phyloP scores from a whole-genome alignment of 257 asterid species.

The Plantago elongata region DNA sequence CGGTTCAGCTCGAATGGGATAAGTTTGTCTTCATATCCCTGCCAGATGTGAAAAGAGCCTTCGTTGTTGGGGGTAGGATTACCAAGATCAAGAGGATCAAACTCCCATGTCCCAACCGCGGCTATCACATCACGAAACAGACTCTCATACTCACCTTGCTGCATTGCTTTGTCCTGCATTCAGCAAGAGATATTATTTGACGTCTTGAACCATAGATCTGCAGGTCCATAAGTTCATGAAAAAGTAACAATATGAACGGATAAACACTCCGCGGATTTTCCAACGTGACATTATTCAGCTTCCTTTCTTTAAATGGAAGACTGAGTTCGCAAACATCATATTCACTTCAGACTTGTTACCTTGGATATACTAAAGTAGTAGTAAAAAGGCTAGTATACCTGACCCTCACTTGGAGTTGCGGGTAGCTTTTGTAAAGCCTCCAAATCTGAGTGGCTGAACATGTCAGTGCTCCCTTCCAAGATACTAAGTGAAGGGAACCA shows the following conservation, averaged over 20 bases:
- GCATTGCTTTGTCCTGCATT: slow-evolving; percentile 43
- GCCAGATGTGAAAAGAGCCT: slow-evolving; percentile 68
- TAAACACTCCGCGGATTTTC: no score
- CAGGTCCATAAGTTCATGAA: no score
- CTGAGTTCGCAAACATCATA: no score
- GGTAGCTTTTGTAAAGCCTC: slow-evolving; percentile 45
- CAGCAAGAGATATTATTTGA: no score
- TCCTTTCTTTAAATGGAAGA: no score
- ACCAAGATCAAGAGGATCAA: slow-evolving; percentile 45
- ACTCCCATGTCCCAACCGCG: slow-evolving; percentile 54
- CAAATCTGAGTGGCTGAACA: slow-evolving; percentile 46
- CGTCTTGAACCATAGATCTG: no score
- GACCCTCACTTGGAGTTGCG: slow-evolving; percentile 36
- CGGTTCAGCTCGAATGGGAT: slow-evolving; percentile 43
- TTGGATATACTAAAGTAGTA: no score
- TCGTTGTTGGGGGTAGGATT: slow-evolving; percentile 59
- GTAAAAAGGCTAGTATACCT: slow-evolving; percentile 32
- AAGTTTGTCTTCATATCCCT: slow-evolving; percentile 51
- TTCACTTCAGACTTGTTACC: no score
- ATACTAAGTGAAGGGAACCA: slow-evolving; percentile 58
- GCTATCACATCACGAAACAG: slow-evolving; percentile 47
- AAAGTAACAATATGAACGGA: no score
- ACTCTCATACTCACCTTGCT: slow-evolving; percentile 61
- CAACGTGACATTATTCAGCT: no score
- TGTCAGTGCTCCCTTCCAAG: slow-evolving; percentile 37